Base-by-base conservation (phyloP, 306 rosid species). In the Ziziphus jujuba region DNA sequence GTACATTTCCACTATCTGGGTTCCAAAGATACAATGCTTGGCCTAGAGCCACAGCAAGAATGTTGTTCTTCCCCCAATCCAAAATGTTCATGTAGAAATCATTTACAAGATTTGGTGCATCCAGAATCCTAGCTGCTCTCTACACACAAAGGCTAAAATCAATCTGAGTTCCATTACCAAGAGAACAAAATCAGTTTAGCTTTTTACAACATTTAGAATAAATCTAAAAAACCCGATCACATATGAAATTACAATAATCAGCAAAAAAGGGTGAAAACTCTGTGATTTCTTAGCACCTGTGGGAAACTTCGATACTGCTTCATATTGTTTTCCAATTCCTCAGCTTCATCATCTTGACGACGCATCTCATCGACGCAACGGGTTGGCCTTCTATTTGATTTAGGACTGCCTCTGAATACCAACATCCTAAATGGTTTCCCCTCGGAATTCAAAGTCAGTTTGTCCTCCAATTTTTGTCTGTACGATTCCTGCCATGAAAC, bases 321-420 rank as follows among this genome's bases (percentile, higher is more conserved):
- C 35, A 33, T 7, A 52, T 44, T 62, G n/a, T 57, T 76, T 54
- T 47, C 76, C 23, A 83, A 58, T 36, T 84, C 75, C 20, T 22
- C 68, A 6, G 71, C 75, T 28, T 28, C 33, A 28, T 28, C 33
- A 24, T 87, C 95, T 28, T 74, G 79, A 62, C 84, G 72, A 59
- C 86, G 72, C 79, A 85, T 71, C 84, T 81, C 82, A 77, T 87
- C 96, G 10, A 85, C 72, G 21, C 65, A 74, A 24, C 81, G 89
- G 72, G 85, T 72, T 0, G 88, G 77, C 56, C 71, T 84, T 65
- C 91, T 59, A 66, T 82, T 81, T 7, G 91, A 83, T 66, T 84
- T 87, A 0, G 95, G 96, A 70, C 95, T 87, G 65, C 96, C 96
- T 76, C 89, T 87, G 20, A 90, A 90, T 56, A 90, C 96, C 50